A percentile compares a stretch with the other conserved stretches of the same genome.
These are phyloP conservation scores for Aureobasidium sp. DNA, from an alignment of 2,329 filamentous ascomycete genomes.

Conservation along the genomic window DNA sequence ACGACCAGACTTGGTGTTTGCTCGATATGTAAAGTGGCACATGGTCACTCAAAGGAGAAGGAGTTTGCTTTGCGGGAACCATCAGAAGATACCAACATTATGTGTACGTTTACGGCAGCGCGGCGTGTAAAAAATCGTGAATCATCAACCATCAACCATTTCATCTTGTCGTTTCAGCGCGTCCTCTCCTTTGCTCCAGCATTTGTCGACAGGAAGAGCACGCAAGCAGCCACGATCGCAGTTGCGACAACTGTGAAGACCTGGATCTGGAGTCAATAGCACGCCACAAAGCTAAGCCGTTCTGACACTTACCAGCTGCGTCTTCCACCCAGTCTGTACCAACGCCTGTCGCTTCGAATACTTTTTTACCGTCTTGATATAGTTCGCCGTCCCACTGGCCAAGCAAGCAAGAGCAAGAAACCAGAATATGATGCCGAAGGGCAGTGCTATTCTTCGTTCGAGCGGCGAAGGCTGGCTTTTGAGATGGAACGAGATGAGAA, in stretches of 20 bases:
- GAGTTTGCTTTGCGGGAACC: not conserved
- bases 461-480: slow-evolving; percentile 61
- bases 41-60: not conserved
- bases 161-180: not conserved
- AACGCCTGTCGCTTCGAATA: slow-evolving; percentile 74
- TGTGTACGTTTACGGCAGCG: slow-evolving; percentile 4
- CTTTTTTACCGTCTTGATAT: slow-evolving; percentile 73
- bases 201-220: slow-evolving; percentile 51
- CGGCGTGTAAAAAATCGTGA: not conserved
- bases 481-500: slow-evolving; percentile 88
- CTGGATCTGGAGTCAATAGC: slow-evolving; percentile 32
- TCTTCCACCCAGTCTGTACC: slow-evolving; percentile 91
- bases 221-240: slow-evolving; percentile 58
- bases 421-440: slow-evolving; percentile 87
- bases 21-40: slow-evolving; percentile 53
- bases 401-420: slow-evolving; percentile 70
- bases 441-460: slow-evolving; percentile 71
- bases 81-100: not conserved
- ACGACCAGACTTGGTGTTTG: slow-evolving; percentile 87
- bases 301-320: slow-evolving; percentile 57
- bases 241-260: slow-evolving; percentile 56
- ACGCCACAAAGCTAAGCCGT: not conserved
- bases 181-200: slow-evolving; percentile 15
- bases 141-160: slow-evolving; percentile 6
- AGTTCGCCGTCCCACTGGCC: slow-evolving; percentile 72